A percentile compares a stretch with the other conserved stretches of the same genome.
Evolutionary conservation across 768 basidiomycete species (phyloP).

Genomic region (Suillus subluteus): DNA sequence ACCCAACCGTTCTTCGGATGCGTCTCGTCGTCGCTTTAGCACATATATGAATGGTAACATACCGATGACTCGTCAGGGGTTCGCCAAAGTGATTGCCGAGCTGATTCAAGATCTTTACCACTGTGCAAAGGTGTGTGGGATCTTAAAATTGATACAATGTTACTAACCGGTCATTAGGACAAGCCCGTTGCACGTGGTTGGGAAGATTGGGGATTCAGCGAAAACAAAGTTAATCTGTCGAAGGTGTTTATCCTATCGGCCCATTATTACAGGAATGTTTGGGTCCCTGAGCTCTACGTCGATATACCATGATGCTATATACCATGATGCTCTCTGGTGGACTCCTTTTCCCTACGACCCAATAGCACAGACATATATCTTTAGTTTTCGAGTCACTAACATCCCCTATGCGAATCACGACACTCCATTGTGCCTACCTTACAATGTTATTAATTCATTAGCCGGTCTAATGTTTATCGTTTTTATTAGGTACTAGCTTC

Average conservation of each 20-base stretch:
- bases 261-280: conserved; percentile 32
- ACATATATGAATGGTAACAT: neutral
- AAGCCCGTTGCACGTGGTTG: conserved; percentile 13
- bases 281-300: conserved; percentile 35
- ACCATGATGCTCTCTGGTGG: conserved; percentile 9
- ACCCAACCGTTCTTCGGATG: neutral
- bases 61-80: conserved; percentile 24
- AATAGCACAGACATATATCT: neutral
- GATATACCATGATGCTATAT: conserved; percentile 14
- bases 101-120: neutral
- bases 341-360: neutral
- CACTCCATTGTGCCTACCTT: neutral
- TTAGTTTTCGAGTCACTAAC: neutral
- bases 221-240: conserved; percentile 19
- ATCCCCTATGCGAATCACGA: neutral
- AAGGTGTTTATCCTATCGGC: conserved; percentile 26
- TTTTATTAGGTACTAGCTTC: neutral
- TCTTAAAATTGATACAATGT: neutral
- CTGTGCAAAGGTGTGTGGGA: neutral
- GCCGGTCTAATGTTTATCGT: neutral
- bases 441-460: neutral
- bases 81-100: conserved; percentile 15
- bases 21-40: conserved; percentile 22
- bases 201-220: conserved; percentile 23
- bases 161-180: conserved; percentile 3